Conservation (phyloP, 805 yeast genomes). For the Myxozyma melibiosi region DNA sequence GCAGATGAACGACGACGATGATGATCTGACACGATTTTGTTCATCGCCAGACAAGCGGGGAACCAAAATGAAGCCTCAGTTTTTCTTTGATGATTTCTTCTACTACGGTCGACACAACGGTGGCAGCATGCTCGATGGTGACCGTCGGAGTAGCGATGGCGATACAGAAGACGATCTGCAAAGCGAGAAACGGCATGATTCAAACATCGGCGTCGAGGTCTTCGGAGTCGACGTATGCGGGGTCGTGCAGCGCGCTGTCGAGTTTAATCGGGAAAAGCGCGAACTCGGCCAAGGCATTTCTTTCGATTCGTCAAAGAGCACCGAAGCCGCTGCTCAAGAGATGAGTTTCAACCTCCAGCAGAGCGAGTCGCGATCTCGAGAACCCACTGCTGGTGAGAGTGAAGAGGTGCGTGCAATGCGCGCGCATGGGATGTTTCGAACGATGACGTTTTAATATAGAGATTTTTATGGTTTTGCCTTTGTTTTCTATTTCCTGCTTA, state of each 20-base stretch:
- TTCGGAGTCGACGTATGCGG: conserved; percentile 62
- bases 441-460: conserved; percentile 20
- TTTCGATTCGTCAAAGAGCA: background rate
- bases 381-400: background rate
- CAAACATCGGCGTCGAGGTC: conserved; percentile 45
- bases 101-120: conserved; percentile 13
- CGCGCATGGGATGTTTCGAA: conserved; percentile 19
- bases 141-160: conserved; percentile 7
- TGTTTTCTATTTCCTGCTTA: background rate
- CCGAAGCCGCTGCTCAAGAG: background rate
- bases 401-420: conserved; percentile 1
- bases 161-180: conserved; percentile 25
- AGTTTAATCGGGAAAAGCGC: conserved; percentile 22
- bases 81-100: conserved; percentile 36
- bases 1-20: conserved; percentile 39
- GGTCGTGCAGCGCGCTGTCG: conserved; percentile 49
- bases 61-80: conserved; percentile 10
- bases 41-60: conserved; percentile 44
- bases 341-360: background rate
- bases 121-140: conserved; percentile 6
- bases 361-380: background rate
- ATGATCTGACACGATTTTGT: conserved; percentile 38
- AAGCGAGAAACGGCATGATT: conserved; percentile 29
- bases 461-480: background rate
- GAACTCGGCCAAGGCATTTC: conserved; percentile 1